Evolutionary conservation across 345 rosid species (phyloP).

Genomic region (Lepidium didymum): DNA sequence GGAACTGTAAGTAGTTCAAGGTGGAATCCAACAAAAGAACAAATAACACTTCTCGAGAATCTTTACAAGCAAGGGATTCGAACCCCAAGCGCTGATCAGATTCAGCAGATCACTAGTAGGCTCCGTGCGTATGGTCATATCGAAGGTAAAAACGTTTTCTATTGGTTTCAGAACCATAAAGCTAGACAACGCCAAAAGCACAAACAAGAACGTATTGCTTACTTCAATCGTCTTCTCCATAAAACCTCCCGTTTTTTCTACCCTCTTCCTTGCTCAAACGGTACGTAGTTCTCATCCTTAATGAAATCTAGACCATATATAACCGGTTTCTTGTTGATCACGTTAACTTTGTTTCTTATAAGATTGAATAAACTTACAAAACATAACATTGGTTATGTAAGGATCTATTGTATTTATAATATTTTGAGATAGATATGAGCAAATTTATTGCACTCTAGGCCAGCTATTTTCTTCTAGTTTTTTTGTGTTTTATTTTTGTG

Average conservation of each 20-base stretch:
- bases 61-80: conserved; percentile 70
- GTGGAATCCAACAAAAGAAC: conserved; percentile 96
- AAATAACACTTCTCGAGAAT: conserved; percentile 62
- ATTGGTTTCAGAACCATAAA: conserved; percentile 98
- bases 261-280: conserved; percentile 45
- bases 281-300: conserved; percentile 29
- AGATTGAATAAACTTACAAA: not conserved
- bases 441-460: not conserved
- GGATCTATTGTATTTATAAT: not conserved
- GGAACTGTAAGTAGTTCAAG: conserved; percentile 39
- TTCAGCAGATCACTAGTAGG: conserved; percentile 70
- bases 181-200: conserved; percentile 93
- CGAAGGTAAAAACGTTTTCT: conserved; percentile 97
- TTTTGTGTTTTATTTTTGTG: not conserved
- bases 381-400: not conserved
- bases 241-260: conserved; percentile 31
- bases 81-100: conserved; percentile 88
- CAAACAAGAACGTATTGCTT: conserved; percentile 62
- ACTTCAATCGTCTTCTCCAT: conserved; percentile 46
- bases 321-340: not conserved
- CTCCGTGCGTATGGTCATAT: conserved; percentile 75
- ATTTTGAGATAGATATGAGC: not conserved
- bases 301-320: not conserved
- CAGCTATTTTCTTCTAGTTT: not conserved
- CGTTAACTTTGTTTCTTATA: not conserved